Conservation (phyloP, 768 basidiomycete species). For the Leccinum ochraceum region DNA sequence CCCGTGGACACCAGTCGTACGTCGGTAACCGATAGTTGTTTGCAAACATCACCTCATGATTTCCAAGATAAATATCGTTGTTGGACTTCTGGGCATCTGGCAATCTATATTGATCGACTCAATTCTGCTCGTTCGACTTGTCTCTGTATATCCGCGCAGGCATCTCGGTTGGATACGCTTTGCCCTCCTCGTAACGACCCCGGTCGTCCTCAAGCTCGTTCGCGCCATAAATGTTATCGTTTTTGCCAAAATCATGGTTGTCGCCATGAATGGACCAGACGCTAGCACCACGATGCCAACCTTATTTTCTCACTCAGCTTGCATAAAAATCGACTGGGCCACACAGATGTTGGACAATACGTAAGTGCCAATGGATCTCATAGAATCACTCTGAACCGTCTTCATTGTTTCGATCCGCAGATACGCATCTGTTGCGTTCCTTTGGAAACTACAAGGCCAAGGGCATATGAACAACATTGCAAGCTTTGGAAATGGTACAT, state of each 20-base stretch:
- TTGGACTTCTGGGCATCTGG: constrained; percentile 24
- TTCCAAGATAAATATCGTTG: constrained; percentile 15
- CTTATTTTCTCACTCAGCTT: constrained; percentile 20
- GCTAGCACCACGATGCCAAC: background rate
- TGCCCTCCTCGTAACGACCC: constrained; percentile 10
- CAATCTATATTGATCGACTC: constrained; percentile 28
- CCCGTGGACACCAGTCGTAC: too few relatives aligned
- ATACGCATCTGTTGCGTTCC: constrained; percentile 12
- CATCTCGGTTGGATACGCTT: constrained; percentile 12
- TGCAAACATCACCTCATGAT: background rate
- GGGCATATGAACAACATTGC: background rate
- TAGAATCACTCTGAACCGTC: background rate
- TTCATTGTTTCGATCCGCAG: background rate
- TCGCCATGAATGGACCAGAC: constrained; percentile 13
- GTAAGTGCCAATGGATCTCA: constrained; percentile 6
- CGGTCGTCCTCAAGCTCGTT: constrained; percentile 25
- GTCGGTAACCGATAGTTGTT: too few relatives aligned
- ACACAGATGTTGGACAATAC: constrained; percentile 32
- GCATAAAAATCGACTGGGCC: constrained; percentile 34
- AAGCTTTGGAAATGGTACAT: background rate
- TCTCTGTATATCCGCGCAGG: constrained; percentile 23
- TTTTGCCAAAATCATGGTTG: constrained; percentile 18
- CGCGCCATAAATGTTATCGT: constrained; percentile 25
- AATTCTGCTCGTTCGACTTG: constrained; percentile 26
- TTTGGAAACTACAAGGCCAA: constrained; percentile 11